Evolutionary conservation across 768 basidiomycete species (phyloP).

Genomic region (Xerocomellus amylosporus): DNA sequence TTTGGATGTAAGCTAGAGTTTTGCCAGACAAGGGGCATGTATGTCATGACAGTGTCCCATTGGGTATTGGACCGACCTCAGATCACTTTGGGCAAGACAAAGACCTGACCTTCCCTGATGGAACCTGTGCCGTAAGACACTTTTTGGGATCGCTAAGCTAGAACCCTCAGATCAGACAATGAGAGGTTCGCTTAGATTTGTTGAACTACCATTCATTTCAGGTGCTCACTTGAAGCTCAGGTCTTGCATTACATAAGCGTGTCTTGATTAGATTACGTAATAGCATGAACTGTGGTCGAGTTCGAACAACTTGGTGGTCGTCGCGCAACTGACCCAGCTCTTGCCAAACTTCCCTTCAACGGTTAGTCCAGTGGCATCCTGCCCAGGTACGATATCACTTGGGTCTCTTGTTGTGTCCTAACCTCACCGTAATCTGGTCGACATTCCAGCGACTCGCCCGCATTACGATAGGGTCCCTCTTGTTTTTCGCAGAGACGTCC

Average conservation of each 20-base stretch:
- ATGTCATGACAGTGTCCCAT: not conserved
- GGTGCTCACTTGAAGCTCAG: not conserved
- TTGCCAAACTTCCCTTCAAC: not conserved
- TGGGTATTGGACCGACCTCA: not conserved
- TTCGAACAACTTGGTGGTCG: not conserved
- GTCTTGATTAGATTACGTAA: slow-evolving; percentile 12
- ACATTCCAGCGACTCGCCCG: not conserved
- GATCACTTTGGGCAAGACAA: too few species aligned
- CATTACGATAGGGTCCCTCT: not conserved
- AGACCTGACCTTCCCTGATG: too few species aligned
- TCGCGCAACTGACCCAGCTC: not conserved
- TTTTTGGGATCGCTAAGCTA: too few species aligned
- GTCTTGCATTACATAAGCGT: slow-evolving; percentile 9
- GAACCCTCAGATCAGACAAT: too few species aligned
- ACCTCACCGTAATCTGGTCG: not conserved
- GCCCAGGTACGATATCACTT: slow-evolving; percentile 5
- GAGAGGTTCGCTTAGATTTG: too few species aligned
- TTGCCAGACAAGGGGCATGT: not conserved
- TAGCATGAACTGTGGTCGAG: not conserved
- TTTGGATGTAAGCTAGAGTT: not conserved
- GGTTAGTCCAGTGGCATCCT: not conserved
- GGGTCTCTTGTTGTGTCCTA: not conserved
- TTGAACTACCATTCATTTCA: too few species aligned
- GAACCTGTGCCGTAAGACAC: too few species aligned
- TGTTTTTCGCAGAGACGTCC: not conserved